Percentiles rank a stretch among this genome's conserved stretches.
Conservation (phyloP, 306 rosid species). For the Oemleria cerasiformis region DNA sequence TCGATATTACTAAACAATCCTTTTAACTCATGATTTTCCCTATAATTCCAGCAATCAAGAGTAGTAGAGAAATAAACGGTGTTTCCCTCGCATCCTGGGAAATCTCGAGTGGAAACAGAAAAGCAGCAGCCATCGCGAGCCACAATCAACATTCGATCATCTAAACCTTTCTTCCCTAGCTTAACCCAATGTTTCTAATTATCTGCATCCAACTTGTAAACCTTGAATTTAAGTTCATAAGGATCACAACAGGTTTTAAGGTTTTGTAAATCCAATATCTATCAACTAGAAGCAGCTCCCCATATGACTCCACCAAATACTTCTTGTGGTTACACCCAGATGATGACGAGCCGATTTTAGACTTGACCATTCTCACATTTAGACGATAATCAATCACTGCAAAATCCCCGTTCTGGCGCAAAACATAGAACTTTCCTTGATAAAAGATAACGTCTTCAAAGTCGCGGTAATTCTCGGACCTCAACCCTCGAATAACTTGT, state of each 20-base stretch:
- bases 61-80: neutral
- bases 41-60: neutral
- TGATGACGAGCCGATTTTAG: neutral
- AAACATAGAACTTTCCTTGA: neutral
- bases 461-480: too few relatives aligned
- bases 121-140: neutral
- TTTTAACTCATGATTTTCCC: too few relatives aligned
- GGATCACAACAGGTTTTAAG: neutral
- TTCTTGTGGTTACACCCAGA: neutral
- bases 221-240: neutral
- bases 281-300: neutral
- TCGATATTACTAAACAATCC: neutral
- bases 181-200: neutral
- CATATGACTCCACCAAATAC: slow-evolving; percentile 37
- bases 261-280: neutral
- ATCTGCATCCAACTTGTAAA: neutral
- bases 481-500: neutral
- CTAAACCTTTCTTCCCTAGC: neutral
- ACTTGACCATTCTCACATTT: neutral
- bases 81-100: slow-evolving; percentile 2
- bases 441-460: slow-evolving; percentile 2
- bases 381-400: neutral
- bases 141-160: neutral
- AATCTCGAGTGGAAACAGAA: slow-evolving; percentile 4
- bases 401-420: neutral